phyloP scores from a whole-genome alignment of 805 yeast genomes.

The Starmerella gropengiesseri region DNA sequence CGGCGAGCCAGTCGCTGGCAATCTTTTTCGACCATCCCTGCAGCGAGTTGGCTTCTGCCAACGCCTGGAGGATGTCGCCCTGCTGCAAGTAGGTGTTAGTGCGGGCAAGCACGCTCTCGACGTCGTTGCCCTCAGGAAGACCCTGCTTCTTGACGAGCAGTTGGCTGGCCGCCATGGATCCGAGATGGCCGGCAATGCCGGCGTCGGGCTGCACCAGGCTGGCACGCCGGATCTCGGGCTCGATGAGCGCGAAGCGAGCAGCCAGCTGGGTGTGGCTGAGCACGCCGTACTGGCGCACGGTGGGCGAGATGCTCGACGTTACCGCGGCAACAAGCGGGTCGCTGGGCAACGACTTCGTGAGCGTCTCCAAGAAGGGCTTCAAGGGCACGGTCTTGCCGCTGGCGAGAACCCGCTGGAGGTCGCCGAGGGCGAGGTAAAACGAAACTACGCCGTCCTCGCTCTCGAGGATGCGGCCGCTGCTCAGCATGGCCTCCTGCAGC shows the following conservation, averaged over 20 bases:
- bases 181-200: conserved; percentile 82
- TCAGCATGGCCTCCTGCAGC: conserved; percentile 35
- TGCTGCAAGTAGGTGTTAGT: conserved; percentile 63
- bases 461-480: conserved; percentile 33
- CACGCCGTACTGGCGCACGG: conserved; percentile 43
- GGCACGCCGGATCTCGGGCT: conserved; percentile 79
- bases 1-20: conserved; percentile 84
- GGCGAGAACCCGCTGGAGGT: conserved; percentile 35
- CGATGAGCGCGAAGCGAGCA: conserved; percentile 67
- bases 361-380: conserved; percentile 28
- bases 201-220: conserved; percentile 90
- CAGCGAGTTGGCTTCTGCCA: conserved; percentile 78
- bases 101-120: conserved; percentile 80
- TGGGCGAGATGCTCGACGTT: conserved; percentile 38
- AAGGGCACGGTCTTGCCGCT: conserved; percentile 31
- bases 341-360: conserved; percentile 34
- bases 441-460: conserved; percentile 34
- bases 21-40: conserved; percentile 88
- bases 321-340: conserved; percentile 43
- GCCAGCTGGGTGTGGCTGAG: conserved; percentile 68
- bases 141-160: conserved; percentile 72
- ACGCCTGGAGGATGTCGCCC: conserved; percentile 76
- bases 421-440: conserved; percentile 37
- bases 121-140: conserved; percentile 66
- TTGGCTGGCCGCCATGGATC: conserved; percentile 66